Base-by-base conservation (phyloP, 2,329 filamentous ascomycete genomes). In the Ceratocystis eucalypticola region DNA sequence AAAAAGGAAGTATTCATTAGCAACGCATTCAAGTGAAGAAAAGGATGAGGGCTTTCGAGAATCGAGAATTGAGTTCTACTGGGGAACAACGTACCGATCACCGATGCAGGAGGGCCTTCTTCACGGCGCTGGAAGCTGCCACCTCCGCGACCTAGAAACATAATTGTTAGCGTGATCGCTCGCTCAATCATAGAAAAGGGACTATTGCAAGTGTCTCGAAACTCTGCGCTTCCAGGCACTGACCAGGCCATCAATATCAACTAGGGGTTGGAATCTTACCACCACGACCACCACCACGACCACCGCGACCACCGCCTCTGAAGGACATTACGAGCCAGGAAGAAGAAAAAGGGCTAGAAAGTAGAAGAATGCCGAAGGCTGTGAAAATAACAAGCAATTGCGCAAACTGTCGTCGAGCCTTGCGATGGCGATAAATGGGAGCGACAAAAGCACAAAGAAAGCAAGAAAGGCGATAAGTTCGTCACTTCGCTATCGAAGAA, bases 81-180 rank as follows among this genome's bases (percentile, higher is more conserved):
- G 45, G 12, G 17, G 37, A 25, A 12, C 22, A 44, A 71, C 74
- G 48, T 74, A 75, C 75, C 75, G 64, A 76, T 72, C 61, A 76
- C 73, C 62, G 72, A 70, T 46, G 74, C 75, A 65, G 75, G 75
- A 66, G 75, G 75, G 50, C 75, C 75, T 71, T 76, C 74, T 69
- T 76, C 75, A 68, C 75, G 72, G 72, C 76, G 75, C 69, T 74
- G 74, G 73, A 74, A 76, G 66, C 75, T 74, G 69, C 75, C 75
- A 62, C 75, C 74, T 68, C 75, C 75, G 62, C 75, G 74, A 68
- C 74, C 74, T 64, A 41, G 48, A 50, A 25, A 41, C 46, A 65
- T 33, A 20, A 28, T 17, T 57, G 66, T 68, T 61, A 69, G 62
- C 30, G 8, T 61, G 12, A 25, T 2, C 20, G 46, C 28, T 15